phyloP scores from a whole-genome alignment of 345 rosid genomes.

The Euphorbia tirucalli region DNA sequence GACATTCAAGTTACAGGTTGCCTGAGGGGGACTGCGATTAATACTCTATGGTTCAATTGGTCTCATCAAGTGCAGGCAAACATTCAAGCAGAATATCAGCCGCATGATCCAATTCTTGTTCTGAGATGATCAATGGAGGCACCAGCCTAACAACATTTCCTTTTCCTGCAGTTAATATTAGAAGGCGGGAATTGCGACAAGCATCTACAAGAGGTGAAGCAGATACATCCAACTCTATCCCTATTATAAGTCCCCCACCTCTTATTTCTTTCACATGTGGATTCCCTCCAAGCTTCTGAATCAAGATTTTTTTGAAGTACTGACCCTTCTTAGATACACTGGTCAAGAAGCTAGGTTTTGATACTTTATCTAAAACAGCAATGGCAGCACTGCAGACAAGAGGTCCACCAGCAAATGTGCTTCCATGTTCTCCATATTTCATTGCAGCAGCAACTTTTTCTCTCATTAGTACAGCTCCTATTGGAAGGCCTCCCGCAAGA shows the following conservation, averaged over 20 bases:
- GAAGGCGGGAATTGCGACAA: slow-evolving; percentile 69
- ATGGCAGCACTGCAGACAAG: slow-evolving; percentile 69
- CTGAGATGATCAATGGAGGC: slow-evolving; percentile 79
- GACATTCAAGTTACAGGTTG: too few species aligned
- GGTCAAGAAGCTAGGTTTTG: slow-evolving; percentile 66
- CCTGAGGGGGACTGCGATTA: too few species aligned
- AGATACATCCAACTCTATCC: slow-evolving; percentile 66
- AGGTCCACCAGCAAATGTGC: slow-evolving; percentile 87
- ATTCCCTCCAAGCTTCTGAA: slow-evolving; percentile 60
- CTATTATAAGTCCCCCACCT: slow-evolving; percentile 79
- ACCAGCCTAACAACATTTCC: slow-evolving; percentile 84
- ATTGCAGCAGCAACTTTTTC: slow-evolving; percentile 75
- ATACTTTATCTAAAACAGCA: slow-evolving; percentile 63
- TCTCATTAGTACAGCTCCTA: slow-evolving; percentile 73
- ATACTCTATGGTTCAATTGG: too few species aligned
- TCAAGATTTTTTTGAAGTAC: slow-evolving; percentile 53
- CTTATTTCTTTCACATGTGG: slow-evolving; percentile 78
- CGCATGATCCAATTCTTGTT: slow-evolving; percentile 62
- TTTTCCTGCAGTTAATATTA: slow-evolving; percentile 76
- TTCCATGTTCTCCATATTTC: slow-evolving; percentile 79
- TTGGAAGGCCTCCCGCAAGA: slow-evolving; percentile 90
- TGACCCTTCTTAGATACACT: slow-evolving; percentile 61
- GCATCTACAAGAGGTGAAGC: slow-evolving; percentile 71
- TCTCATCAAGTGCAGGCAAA: slow-evolving; percentile 20
- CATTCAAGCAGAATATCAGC: slow-evolving; percentile 47